Evolutionary conservation across 495 filamentous ascomycete species (phyloP).

Genomic region (Hyaloscypha finlandica): DNA sequence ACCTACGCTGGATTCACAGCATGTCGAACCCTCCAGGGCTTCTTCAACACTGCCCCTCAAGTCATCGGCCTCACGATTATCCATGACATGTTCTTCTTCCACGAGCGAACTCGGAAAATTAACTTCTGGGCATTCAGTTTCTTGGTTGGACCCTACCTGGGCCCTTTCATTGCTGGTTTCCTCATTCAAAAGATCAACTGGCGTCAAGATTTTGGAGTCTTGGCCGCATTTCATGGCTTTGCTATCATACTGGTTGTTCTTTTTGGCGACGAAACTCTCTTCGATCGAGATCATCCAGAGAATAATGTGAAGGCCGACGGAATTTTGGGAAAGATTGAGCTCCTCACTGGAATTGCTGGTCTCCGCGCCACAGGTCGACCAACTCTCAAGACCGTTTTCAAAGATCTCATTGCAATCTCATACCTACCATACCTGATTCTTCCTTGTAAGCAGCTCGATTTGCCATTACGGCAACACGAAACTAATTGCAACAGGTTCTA

Average conservation of each 20-base stretch:
- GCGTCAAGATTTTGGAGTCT: constrained; percentile 15
- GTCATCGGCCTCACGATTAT: background rate
- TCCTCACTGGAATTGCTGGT: background rate
- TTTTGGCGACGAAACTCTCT: constrained; percentile 16
- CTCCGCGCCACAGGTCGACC: background rate
- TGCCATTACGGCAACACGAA: too few relatives aligned
- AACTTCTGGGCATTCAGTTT: constrained; percentile 21
- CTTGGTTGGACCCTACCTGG: constrained; percentile 15
- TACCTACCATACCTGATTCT: constrained; percentile 12
- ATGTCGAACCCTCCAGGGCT: constrained; percentile 23
- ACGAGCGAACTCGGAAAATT: constrained; percentile 10
- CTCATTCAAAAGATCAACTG: constrained; percentile 21
- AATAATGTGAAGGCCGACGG: constrained; percentile 2
- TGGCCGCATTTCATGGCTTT: constrained; percentile 16
- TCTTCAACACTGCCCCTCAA: constrained; percentile 19
- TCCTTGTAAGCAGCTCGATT: background rate
- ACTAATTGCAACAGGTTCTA: background rate
- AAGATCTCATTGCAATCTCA: constrained; percentile 16
- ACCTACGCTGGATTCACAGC: constrained; percentile 21
- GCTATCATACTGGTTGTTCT: constrained; percentile 13
- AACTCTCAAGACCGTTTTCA: constrained; percentile 7
- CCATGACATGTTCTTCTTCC: constrained; percentile 4
- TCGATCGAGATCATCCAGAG: constrained; percentile 14
- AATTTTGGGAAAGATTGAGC: background rate
- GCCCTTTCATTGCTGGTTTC: constrained; percentile 20